phyloP scores from a whole-genome alignment of 176 grass and related monocot genomes.

The Oryza rufipogon region DNA sequence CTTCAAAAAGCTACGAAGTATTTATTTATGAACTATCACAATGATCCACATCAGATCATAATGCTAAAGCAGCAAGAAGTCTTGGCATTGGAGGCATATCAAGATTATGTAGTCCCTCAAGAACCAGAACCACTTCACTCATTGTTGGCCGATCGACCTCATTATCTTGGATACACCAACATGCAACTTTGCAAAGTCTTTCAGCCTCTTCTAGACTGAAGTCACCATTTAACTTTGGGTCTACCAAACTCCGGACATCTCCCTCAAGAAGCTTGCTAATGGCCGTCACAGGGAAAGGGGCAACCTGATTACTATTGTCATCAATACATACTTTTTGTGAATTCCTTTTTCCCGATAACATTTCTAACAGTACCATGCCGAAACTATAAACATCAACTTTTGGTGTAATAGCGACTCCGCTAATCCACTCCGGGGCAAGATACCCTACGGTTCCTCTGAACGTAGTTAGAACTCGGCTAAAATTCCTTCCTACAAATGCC shows the following conservation, averaged over 20 bases:
- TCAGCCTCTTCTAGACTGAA: not conserved
- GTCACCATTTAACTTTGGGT: not conserved
- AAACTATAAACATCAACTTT: slow-evolving; percentile 59
- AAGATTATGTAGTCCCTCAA: not conserved
- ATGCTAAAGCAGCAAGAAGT: not conserved
- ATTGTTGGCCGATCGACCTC: not conserved
- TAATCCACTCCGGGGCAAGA: slow-evolving; percentile 54
- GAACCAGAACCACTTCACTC: not conserved
- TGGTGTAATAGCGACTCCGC: slow-evolving; percentile 25
- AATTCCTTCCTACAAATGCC: slow-evolving; percentile 44
- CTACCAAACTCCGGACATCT: not conserved
- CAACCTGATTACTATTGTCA: not conserved
- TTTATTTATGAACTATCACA: not conserved
- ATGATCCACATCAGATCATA: not conserved
- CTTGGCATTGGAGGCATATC: not conserved
- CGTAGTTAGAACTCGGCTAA: slow-evolving; percentile 47
- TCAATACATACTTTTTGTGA: not conserved
- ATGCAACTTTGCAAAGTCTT: not conserved
- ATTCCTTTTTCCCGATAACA: slow-evolving; percentile 48
- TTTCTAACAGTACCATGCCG: slow-evolving; percentile 52
- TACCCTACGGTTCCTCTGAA: slow-evolving; percentile 55
- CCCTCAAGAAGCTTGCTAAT: not conserved
- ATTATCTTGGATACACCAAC: not conserved
- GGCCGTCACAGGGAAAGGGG: not conserved
- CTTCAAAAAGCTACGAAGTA: not conserved